These are phyloP conservation scores for Boletellus sp. DNA, from an alignment of 768 basidiomycete genomes.

Conservation along the genomic window DNA sequence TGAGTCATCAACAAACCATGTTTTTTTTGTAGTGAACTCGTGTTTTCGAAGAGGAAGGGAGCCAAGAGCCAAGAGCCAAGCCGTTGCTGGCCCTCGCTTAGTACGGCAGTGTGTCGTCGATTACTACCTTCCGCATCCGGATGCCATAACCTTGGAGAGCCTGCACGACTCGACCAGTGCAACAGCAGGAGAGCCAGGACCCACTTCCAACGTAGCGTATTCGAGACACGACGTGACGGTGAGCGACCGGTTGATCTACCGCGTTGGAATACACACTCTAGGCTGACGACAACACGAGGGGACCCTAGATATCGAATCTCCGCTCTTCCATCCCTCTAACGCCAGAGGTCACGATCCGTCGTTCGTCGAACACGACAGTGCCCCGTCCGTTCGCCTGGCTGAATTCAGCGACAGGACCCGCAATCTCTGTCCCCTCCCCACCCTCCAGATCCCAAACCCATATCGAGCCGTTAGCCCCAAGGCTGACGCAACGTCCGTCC, in stretches of 20 bases:
- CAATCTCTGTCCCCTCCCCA: conserved; percentile 37
- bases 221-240: too few species aligned
- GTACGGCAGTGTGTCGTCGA: not conserved
- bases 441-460: conserved; percentile 88
- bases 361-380: conserved; percentile 68
- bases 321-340: conserved; percentile 32
- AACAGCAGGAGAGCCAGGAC: too few species aligned
- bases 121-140: conserved; percentile 17
- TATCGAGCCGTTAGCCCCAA: conserved; percentile 66
- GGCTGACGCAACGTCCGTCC: conserved; percentile 79
- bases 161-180: not conserved
- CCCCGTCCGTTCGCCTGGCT: conserved; percentile 28
- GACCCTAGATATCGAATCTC: conserved; percentile 31
- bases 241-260: too few species aligned
- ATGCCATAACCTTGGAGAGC: not conserved
- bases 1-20: not conserved
- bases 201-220: too few species aligned
- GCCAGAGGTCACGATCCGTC: conserved; percentile 56
- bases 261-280: too few species aligned
- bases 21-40: not conserved
- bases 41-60: not conserved
- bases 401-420: conserved; percentile 33
- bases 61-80: conserved; percentile 16
- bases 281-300: not conserved
- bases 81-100: not conserved